Evolutionary conservation across 495 filamentous ascomycete genomes (phyloP), one percentile per base, ranked within the genome.

Genomic region (Talaromyces thailandensis): DNA sequence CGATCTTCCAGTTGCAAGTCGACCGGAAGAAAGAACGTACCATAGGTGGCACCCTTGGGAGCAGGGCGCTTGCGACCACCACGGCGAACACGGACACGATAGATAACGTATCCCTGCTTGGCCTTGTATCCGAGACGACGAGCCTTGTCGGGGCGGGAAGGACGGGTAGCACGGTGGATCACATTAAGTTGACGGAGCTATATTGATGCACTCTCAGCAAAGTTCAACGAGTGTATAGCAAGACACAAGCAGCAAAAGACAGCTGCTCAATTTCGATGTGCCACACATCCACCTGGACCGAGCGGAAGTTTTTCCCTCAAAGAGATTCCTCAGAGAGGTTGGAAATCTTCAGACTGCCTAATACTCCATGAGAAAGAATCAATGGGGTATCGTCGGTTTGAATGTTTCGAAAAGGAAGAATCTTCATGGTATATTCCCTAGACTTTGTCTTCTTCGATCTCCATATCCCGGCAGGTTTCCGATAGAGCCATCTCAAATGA

Each of bases 81-180:
- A 76, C 94, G 88, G 75, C 94, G 88, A 67, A 98, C 94, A 76
- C 94, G 93, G 72, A 95, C 84, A 76, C 94, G 94, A 86, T 98
- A 98, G 89, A 98, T 90, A 75, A 97, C 94, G 87, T 97, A 98
- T 79, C 94, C 94, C 82, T 98, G 94, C 90, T 98, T 98, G 81
- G 95, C 93, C 89, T 98, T 98, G 89, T 98, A 98, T 69, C 94
- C 94, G 68, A 98, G 90, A 81, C 94, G 95, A 81, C 95, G 95
- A 73, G 94, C 94, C 87, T 98, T 98, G 83, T 98, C 94, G 73
- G 94, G 94, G 79, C 94, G 94, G 71, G 93, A 97, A 66, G 94
- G 94, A 69, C 93, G 92, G 70, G 93, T 96, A 71, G 94, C 94
- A 72, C 94, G 94, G 86, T 98, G 94, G 84, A 98, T 93, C 81